These are phyloP conservation scores for Andrographis paniculata DNA, from an alignment of 305 asterid genomes.

Conservation along the genomic window DNA sequence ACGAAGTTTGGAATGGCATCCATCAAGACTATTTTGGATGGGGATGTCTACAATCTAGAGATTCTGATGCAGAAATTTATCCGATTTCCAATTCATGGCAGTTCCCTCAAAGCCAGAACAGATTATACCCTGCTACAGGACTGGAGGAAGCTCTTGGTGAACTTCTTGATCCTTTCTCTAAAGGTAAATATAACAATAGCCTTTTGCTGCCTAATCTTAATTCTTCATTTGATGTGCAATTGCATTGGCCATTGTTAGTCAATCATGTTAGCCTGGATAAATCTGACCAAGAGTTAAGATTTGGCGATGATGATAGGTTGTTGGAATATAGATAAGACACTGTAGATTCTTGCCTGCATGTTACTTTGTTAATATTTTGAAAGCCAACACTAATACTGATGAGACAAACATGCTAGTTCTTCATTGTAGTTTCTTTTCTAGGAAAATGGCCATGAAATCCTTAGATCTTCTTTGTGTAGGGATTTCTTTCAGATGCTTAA, in stretches of 20 bases:
- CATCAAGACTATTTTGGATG: conserved; percentile 15
- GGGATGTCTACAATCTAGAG: conserved; percentile 30
- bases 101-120: conserved; percentile 25
- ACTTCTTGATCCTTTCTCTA: conserved; percentile 12
- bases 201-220: conserved; percentile 19
- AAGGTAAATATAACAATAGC: conserved; percentile 18
- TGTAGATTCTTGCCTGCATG: conserved; percentile 5
- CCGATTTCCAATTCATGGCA: conserved; percentile 22
- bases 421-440: too few relatives aligned
- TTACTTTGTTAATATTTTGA: conserved; percentile 7
- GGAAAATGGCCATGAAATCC: too few relatives aligned
- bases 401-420: too few relatives aligned
- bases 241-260: conserved; percentile 26
- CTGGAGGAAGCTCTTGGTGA: conserved; percentile 21
- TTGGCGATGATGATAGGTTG: conserved; percentile 23
- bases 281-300: conserved; percentile 19
- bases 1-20: conserved; percentile 12
- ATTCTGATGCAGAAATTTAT: conserved; percentile 21
- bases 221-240: conserved; percentile 21
- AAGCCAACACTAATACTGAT: conserved; percentile 6
- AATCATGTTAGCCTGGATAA: conserved; percentile 24
- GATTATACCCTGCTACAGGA: conserved; percentile 15
- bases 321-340: conserved; percentile 18
- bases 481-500: too few relatives aligned
- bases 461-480: too few relatives aligned